A percentile compares a stretch with the other conserved stretches of the same genome.
These are phyloP conservation scores for Hericium alpestre DNA, from an alignment of 768 basidiomycete species.

Conservation along the genomic window DNA sequence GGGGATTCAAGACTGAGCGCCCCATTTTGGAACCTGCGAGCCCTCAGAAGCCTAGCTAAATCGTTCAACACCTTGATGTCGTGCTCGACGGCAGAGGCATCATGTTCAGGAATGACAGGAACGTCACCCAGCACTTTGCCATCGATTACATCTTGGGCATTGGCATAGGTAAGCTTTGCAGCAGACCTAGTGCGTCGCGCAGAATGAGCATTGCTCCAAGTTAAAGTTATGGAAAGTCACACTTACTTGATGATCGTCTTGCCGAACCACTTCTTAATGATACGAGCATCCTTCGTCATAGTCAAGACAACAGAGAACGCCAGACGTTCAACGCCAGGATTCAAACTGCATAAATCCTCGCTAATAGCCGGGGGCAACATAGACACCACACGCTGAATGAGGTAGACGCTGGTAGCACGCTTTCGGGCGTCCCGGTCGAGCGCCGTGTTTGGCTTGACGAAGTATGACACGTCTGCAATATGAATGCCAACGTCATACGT, in stretches of 20 bases:
- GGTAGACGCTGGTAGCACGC: slow-evolving; percentile 92
- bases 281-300: slow-evolving; percentile 68
- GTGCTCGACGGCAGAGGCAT: slow-evolving; percentile 48
- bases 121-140: slow-evolving; percentile 49
- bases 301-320: slow-evolving; percentile 88
- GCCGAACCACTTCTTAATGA: slow-evolving; percentile 86
- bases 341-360: slow-evolving; percentile 87
- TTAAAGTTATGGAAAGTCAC: background rate
- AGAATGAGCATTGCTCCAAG: background rate
- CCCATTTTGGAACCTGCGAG: slow-evolving; percentile 69
- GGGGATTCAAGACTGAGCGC: slow-evolving; percentile 62
- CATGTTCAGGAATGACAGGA: slow-evolving; percentile 47
- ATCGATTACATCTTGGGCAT: slow-evolving; percentile 76
- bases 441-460: slow-evolving; percentile 92
- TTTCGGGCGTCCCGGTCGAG: slow-evolving; percentile 97
- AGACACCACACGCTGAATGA: slow-evolving; percentile 90
- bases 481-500: slow-evolving; percentile 92
- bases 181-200: slow-evolving; percentile 50
- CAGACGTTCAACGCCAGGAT: slow-evolving; percentile 80
- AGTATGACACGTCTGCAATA: slow-evolving; percentile 91
- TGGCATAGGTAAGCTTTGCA: slow-evolving; percentile 72
- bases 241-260: slow-evolving; percentile 83
- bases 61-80: slow-evolving; percentile 65
- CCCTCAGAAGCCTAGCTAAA: slow-evolving; percentile 64
- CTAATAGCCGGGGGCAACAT: slow-evolving; percentile 94